Base-by-base conservation (phyloP, 1,284 basidiomycete species). In the Grifola frondosa region DNA sequence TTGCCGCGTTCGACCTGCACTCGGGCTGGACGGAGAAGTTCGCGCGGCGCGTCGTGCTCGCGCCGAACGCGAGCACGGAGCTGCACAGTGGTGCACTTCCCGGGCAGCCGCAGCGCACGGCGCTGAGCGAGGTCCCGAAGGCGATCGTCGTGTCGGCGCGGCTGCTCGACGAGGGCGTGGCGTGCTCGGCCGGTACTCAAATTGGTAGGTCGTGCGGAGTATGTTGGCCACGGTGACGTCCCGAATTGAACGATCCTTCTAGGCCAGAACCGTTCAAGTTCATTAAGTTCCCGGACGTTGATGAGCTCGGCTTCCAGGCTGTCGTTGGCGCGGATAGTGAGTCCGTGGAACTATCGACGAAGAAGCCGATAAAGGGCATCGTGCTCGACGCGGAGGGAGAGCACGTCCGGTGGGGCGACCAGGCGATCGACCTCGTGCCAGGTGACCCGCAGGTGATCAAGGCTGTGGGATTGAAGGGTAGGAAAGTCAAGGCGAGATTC, bases 241-340 rank as follows among this genome's bases (percentile, higher is more conserved):
- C 16, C 36, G 32, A 25, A 23, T 28, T 42, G 40, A 42, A 26
- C 16, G 23, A 15, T 23, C 17, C 22, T 42, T 38, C 60, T 58
- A 91, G 88, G 89, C 88, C 88, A 10, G 88, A 93, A 63, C 92
- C 92, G 21, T 94, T 85, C 75, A 95, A 96, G 67, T 94, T 81
- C 66, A 82, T 95, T 63, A 72, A 78, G 35, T 93, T 92, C 74
- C 89, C 91, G 28, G 58, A 77, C 16, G 65, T 74, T 32, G 64
- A 74, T 39, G 74, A 78, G 43, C 60, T 85, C 22, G 79, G 77
- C 17, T 70, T 93, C 40, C 64, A 72, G 40, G 73, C 83, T 41
- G 62, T 59, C 6, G 69, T 80, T 10, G 64, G 62, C n/a, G 49
- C 59, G 6, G 79, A 84, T 48, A 81, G 81, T 20, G 81, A 86